Conservation (phyloP, 2,329 filamentous ascomycete genomes). For the Pseudogymnoascus sp. region DNA sequence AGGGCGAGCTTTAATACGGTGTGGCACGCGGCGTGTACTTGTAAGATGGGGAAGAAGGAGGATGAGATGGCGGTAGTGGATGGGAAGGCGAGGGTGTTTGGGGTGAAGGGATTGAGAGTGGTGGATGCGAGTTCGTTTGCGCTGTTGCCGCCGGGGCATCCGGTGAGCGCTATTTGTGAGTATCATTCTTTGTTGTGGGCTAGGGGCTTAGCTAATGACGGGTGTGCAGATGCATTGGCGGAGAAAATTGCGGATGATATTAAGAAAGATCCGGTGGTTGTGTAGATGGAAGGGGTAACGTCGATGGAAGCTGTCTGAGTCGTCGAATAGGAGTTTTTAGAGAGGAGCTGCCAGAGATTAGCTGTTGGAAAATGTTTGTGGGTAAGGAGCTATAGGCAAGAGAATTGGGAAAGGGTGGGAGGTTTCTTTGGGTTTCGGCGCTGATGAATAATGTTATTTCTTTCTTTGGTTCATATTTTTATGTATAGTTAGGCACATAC, state of each 20-base stretch:
- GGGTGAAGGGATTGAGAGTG: slow-evolving; percentile 14
- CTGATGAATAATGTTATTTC: background rate
- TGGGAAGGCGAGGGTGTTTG: slow-evolving; percentile 11
- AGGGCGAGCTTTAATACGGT: background rate
- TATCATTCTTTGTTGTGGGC: background rate
- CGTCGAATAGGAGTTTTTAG: background rate
- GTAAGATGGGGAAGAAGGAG: slow-evolving; percentile 13
- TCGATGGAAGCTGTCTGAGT: background rate
- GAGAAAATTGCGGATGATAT: slow-evolving; percentile 35
- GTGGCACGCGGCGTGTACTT: slow-evolving; percentile 12
- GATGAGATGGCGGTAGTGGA: slow-evolving; percentile 15
- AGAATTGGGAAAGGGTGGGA: background rate
- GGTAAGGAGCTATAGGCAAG: background rate
- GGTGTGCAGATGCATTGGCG: slow-evolving; percentile 31
- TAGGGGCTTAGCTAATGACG: background rate
- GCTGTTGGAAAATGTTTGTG: background rate
- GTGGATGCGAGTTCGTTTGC: slow-evolving; percentile 13
- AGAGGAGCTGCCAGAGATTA: background rate
- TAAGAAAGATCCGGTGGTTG: slow-evolving; percentile 1
- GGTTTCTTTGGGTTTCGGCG: background rate
- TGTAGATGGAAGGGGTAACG: background rate
- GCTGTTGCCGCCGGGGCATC: slow-evolving; percentile 34
- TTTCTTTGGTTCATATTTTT: background rate
- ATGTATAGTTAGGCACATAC: background rate
- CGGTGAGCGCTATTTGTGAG: slow-evolving; percentile 34